Percentiles rank a stretch among this genome's conserved stretches.
Evolutionary conservation across 495 filamentous ascomycete species (phyloP).

Genomic region (Extremus antarcticus): DNA sequence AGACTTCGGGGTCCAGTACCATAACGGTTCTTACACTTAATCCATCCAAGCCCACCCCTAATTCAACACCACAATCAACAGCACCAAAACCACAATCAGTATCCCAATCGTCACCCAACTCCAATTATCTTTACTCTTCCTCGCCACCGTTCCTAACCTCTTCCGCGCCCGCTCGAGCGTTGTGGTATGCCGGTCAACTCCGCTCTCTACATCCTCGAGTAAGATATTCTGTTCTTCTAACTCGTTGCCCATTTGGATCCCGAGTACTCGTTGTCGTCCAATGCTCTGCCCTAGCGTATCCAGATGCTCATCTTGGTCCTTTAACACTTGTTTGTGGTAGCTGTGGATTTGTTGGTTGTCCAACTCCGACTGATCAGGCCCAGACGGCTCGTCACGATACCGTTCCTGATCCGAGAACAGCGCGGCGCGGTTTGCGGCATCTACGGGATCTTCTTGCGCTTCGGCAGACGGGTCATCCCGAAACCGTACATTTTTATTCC

Average conservation of each 20-base stretch:
- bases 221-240: constrained; percentile 79
- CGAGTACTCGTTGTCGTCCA: constrained; percentile 82
- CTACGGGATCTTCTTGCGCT: constrained; percentile 33
- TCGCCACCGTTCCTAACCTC: constrained; percentile 34
- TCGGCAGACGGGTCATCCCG: constrained; percentile 50
- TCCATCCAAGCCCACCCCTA: constrained; percentile 2
- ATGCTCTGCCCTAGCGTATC: constrained; percentile 77
- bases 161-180: constrained; percentile 63
- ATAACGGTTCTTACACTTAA: no score
- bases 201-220: constrained; percentile 76
- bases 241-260: constrained; percentile 93
- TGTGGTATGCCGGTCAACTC: constrained; percentile 68
- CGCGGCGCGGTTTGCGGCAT: constrained; percentile 35
- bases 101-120: constrained; percentile 32
- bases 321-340: constrained; percentile 67
- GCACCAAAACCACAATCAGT: constrained; percentile 30
- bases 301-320: constrained; percentile 86
- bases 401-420: constrained; percentile 45
- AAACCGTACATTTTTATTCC: constrained; percentile 82
- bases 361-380: constrained; percentile 51
- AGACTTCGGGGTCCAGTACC: no score
- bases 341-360: constrained; percentile 79
- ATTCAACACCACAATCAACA: constrained; percentile 33
- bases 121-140: constrained; percentile 33
- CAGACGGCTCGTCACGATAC: constrained; percentile 44